phyloP scores from a whole-genome alignment of 495 filamentous ascomycete genomes.

The Pseudevernia furfuracea region DNA sequence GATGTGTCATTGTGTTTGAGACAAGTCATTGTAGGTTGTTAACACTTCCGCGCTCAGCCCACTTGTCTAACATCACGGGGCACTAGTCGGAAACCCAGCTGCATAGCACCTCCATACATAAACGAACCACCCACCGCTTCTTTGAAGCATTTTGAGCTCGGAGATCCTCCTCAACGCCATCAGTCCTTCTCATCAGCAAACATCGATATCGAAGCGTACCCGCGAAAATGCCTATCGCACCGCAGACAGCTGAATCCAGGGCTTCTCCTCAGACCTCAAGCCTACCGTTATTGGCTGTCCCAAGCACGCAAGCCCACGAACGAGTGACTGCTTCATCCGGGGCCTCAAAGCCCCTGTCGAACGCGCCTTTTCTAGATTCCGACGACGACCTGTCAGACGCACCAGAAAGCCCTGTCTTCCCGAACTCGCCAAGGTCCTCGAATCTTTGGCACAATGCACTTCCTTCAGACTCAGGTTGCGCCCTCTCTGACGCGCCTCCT shows the following conservation, averaged over 20 bases:
- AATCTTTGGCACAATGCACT: too few species aligned
- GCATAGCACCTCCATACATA: background rate
- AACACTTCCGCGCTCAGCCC: background rate
- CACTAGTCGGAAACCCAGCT: background rate
- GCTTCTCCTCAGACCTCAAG: background rate
- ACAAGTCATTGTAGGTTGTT: background rate
- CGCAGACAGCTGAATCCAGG: background rate
- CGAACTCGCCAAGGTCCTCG: background rate
- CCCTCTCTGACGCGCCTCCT: background rate
- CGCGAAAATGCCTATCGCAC: background rate
- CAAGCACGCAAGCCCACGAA: background rate
- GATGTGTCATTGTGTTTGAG: background rate
- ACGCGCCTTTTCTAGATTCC: background rate
- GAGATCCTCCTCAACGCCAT: background rate
- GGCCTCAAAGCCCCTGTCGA: background rate
- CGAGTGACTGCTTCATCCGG: background rate
- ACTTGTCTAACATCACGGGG: background rate
- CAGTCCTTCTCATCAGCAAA: background rate
- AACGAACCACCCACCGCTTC: background rate
- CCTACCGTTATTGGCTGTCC: background rate
- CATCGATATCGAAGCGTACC: background rate
- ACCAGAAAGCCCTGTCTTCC: background rate
- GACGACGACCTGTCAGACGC: background rate
- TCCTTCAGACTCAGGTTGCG: too few species aligned
- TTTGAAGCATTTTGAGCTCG: background rate